Evolutionary conservation across 305 asterid genomes (phyloP).

Genomic region (Fraxinus baroniana): DNA sequence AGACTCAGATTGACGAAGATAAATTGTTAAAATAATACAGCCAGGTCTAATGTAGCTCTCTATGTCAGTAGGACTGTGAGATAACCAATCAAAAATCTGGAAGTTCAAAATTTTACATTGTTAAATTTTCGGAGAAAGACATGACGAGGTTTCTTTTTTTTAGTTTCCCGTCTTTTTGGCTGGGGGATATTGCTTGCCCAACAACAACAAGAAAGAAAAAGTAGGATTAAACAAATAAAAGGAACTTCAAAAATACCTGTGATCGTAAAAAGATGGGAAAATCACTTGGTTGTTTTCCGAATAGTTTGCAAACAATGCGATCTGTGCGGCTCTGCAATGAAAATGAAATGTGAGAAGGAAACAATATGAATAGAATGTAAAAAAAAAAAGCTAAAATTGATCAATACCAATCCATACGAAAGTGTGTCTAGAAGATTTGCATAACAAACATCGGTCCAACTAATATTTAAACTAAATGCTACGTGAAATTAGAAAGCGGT

Average conservation of each 20-base stretch:
- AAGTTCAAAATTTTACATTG: conserved; percentile 29
- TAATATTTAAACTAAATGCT: background rate
- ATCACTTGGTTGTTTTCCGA: conserved; percentile 78
- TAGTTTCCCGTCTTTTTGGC: background rate
- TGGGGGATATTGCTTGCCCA: background rate
- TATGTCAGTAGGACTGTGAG: conserved; percentile 77
- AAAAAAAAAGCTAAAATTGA: background rate
- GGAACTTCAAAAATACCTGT: conserved; percentile 46
- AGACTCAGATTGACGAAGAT: conserved; percentile 60
- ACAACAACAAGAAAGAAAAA: background rate
- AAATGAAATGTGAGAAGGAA: background rate
- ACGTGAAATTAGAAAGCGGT: background rate
- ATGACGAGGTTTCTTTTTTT: background rate
- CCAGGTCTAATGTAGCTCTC: conserved; percentile 91
- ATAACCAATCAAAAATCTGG: conserved; percentile 85
- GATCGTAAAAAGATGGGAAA: conserved; percentile 68
- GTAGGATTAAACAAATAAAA: background rate
- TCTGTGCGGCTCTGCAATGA: conserved; percentile 67
- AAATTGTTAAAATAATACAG: conserved; percentile 68
- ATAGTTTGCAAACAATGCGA: conserved; percentile 83
- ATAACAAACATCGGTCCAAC: background rate
- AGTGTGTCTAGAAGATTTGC: background rate
- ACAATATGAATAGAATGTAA: background rate
- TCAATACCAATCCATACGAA: background rate
- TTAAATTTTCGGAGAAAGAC: conserved; percentile 21